Base-by-base conservation (phyloP, 495 filamentous ascomycete species). In the Tuber melanosporum region DNA sequence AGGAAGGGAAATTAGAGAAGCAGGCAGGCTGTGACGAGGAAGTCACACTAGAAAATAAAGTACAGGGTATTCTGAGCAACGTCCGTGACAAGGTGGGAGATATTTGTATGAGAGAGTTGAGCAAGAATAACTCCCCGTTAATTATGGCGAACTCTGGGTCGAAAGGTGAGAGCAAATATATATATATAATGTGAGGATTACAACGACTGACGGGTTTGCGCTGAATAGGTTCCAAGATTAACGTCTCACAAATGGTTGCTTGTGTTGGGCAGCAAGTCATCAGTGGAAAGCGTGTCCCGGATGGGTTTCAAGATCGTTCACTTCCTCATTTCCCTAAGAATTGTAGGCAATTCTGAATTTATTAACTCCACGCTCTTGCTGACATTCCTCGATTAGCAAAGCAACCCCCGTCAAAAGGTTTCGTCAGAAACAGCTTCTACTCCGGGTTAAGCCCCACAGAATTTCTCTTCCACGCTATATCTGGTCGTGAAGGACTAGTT, bases 181-280 rank as follows among this genome's bases (percentile, higher is more conserved):
- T 17, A 66, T 36, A 66, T 32, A 62, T 32, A 32, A 10, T 66
- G 6, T 4, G 26, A 66, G 12, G 57, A 17, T 66, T 17, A 36
- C 57, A 66, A 22, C 77, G 76, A 62, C 52, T 20, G 10, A 9
- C 9, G 8, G 19, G 9, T 66, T 66, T 76, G 42, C 39, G 1
- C 12, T 10, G 66, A 32, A 32, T 36, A 83, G 91, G 95, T 82
- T 97, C 94, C 3, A 91, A 91, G 82, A 97, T 98, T 88, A 99
- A 99, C 87, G 95, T 99, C 71, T 95, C 96, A 41, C 95, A 99
- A 86, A 99, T 99, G 95, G 91, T 98, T 84, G 94, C 96, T 47
- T 91, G 93, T 78, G 95, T 99, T 79, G 95, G 95, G 76, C 95
- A 99, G 84, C 95, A 99, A 82, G 97, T 98, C 88, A 98, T 99